A percentile compares a stretch with the other conserved stretches of the same genome.
phyloP scores from a whole-genome alignment of 2,329 filamentous ascomycete genomes.

The Waltergamsia citrina region DNA sequence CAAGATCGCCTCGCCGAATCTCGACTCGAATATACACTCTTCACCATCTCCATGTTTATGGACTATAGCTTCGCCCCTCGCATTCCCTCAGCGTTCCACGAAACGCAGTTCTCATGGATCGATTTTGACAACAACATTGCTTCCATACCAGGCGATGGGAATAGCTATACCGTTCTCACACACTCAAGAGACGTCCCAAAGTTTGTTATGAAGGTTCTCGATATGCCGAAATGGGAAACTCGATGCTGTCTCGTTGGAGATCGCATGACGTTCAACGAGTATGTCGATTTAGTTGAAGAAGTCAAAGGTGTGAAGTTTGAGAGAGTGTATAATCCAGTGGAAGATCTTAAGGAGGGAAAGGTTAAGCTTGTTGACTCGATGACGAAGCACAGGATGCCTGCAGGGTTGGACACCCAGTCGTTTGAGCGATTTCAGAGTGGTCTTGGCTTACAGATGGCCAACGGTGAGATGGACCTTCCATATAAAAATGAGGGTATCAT shows the following conservation, averaged over 20 bases:
- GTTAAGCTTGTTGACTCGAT: background rate
- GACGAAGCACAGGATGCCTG: background rate
- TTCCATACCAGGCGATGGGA: slow-evolving; percentile 2
- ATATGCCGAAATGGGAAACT: background rate
- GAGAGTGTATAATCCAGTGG: background rate
- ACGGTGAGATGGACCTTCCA: background rate
- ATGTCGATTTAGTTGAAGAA: slow-evolving; percentile 1
- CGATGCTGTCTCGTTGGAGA: slow-evolving; percentile 2
- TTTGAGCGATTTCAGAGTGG: background rate
- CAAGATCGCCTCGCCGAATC: background rate
- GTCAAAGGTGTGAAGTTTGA: slow-evolving; percentile 2
- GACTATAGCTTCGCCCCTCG: slow-evolving; percentile 31
- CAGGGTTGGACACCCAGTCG: too few species aligned
- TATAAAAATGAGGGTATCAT: background rate
- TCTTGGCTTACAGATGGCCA: slow-evolving; percentile 1
- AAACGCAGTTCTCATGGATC: background rate
- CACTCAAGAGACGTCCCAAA: slow-evolving; percentile 1
- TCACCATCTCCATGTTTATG: slow-evolving; percentile 30
- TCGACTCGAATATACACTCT: slow-evolving; percentile 1
- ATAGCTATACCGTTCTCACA: background rate
- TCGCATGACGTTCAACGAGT: slow-evolving; percentile 4
- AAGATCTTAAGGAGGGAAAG: background rate
- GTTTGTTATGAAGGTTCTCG: background rate
- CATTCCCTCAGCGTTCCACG: slow-evolving; percentile 3
- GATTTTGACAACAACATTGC: slow-evolving; percentile 1